Conservation (phyloP, 2,329 filamentous ascomycete genomes). For the Colletotrichum melonis region DNA sequence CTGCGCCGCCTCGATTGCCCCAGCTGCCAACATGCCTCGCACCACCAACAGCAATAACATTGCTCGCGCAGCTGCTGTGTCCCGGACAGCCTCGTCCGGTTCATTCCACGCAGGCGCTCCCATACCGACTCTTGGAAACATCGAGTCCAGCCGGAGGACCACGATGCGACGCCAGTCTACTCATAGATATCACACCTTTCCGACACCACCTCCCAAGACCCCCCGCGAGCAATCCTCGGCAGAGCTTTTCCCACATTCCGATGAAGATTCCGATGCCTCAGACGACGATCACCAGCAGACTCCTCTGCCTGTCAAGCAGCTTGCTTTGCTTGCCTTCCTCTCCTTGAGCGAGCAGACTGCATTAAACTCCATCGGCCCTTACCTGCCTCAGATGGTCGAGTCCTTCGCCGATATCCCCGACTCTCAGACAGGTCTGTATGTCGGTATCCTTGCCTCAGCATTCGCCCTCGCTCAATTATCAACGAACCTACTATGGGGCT, state of each 20-base stretch:
- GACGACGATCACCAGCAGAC: conserved; percentile 65
- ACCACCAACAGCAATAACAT: conserved; percentile 15
- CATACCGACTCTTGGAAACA: conserved; percentile 50
- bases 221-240: conserved; percentile 63
- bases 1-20: conserved; percentile 5
- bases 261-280: conserved; percentile 41
- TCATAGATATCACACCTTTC: conserved; percentile 84
- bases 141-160: conserved; percentile 37
- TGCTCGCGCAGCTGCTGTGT: conserved; percentile 15
- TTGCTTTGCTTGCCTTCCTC: conserved; percentile 86
- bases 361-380: conserved; percentile 95
- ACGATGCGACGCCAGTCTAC: conserved; percentile 52
- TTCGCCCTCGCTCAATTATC: conserved; percentile 94
- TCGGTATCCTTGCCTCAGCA: conserved; percentile 88
- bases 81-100: conserved; percentile 49
- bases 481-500: conserved; percentile 94
- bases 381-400: conserved; percentile 91
- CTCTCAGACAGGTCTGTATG: conserved; percentile 83
- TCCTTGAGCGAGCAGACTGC: conserved; percentile 95
- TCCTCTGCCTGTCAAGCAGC: conserved; percentile 84
- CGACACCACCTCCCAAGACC: conserved; percentile 77
- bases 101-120: conserved; percentile 65
- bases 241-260: conserved; percentile 39
- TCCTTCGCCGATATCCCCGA: conserved; percentile 84
- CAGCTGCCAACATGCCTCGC: conserved; percentile 16